Evolutionary conservation across 345 rosid genomes (phyloP), one percentile per base, ranked within the genome.

Genomic region (Acer saccharum): DNA sequence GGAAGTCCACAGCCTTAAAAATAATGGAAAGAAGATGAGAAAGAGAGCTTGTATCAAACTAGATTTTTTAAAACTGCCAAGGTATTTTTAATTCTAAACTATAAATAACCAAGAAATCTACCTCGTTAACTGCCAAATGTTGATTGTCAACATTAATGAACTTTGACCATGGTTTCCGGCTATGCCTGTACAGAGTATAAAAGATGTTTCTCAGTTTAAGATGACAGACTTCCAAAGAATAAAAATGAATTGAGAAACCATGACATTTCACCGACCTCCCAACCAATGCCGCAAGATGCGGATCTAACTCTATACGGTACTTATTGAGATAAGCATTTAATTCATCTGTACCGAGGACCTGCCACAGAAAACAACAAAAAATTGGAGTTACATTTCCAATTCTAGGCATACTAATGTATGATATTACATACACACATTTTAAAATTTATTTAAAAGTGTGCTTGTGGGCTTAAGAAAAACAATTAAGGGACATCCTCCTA

Each of bases 281-380:
- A 52, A 96, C 97, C 52, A 93, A 91, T 39, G 97, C 91, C 10
- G 93, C 91, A 68, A 96, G 95, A 76, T 93, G 91, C 5, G 97
- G 97, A 71, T 94, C 99, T 81, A 96, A 84, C 79, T 93, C 97
- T 83, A 96, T 90, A 62, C 87, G 97, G 80, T 91, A 96, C 91
- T 85, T 91, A 72, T 74, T 91, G 76, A 96, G 83, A 86, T 92
- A 96, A 17, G 97, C 83, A 79, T 88, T 90, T 75, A 96, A 83
- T 86, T 92, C 98, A 69, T 96, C 98, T 54, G 98, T 96, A 70
- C 99, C 99, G 64, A 96, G 91, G 5, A 94, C 97, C 98, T 96
- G 81, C 52, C 25, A 69, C 71, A 64, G 41, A 72, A 83, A 27
- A 60, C 10, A 50, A 57, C 6, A 44, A 46, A 68, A 43, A n/a